Evolutionary conservation across 2,329 filamentous ascomycete species (phyloP), one percentile per base, ranked within the genome.

Genomic region (Diaporthe sp.): DNA sequence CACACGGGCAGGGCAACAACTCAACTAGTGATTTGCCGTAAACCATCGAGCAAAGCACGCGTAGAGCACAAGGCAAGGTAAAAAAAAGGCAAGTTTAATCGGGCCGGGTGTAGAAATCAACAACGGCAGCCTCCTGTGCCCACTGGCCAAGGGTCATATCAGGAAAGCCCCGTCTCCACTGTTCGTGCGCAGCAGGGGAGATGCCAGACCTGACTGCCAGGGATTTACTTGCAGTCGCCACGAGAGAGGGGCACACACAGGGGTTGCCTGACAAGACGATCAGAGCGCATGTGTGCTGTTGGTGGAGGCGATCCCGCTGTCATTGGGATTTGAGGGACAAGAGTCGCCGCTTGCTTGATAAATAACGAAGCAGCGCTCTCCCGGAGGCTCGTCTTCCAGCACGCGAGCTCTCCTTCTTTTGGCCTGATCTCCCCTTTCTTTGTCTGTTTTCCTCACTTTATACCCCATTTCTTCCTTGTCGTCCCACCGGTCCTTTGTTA

Each of bases 101-200:
- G 63, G 63, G 44, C 63, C 63, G 63, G 63, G 63, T n/a, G 7
- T 22, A 50, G 63, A 66, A 66, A 51, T 66, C 63, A 66, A 37
- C 44, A 37, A 25, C 63, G 22, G 44, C 51, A 51, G 61, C 44
- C 63, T 68, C 47, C 22, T 68, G 63, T 50, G 47, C n/a, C 61
- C 61, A 66, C 63, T 53, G 47, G 63, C 44, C 63, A 53, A 68
- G 63, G 63, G 47, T 37, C 44, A 68, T 68, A 53, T 59, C 55
- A 47, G 55, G 65, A 73, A 51, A 51, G 51, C 42, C 72, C 72
- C 66, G 55, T 70, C 53, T 70, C 72, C 72, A 73, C 72, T 70
- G 72, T 70, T 73, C 55, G 55, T 73, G 72, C 65, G 63, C 63
- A 55, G 35, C 65, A 69, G 66, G 72, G 72, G 37, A 63, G 44